Evolutionary conservation across 306 rosid species (phyloP).

Genomic region (Begonia fuchsioides): DNA sequence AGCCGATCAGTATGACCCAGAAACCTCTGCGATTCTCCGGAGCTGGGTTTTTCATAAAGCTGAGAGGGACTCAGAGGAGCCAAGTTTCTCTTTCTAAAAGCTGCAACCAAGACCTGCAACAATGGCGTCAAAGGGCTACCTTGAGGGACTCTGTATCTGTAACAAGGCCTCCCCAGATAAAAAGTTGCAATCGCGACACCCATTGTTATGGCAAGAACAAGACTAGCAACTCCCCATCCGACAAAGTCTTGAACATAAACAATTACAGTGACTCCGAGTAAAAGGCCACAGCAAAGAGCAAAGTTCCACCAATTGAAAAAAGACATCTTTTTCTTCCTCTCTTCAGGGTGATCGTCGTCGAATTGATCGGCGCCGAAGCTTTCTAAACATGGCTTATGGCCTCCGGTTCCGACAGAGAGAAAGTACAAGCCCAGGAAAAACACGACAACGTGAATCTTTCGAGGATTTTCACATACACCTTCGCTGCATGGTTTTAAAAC

Average conservation of each 20-base stretch:
- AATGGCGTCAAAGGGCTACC: not conserved
- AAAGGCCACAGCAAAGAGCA: conserved; percentile 1
- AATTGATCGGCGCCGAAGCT: conserved; percentile 92
- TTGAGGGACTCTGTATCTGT: not conserved
- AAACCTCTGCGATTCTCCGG: not conserved
- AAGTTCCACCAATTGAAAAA: conserved; percentile 87
- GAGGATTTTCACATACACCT: conserved; percentile 28
- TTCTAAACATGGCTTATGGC: conserved; percentile 71
- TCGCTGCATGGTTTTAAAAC: conserved; percentile 28
- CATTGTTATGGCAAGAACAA: not conserved
- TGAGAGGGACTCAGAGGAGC: not conserved
- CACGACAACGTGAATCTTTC: conserved; percentile 44
- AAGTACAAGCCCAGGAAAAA: conserved; percentile 61
- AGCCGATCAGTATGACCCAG: not conserved
- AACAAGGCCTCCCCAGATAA: not conserved
- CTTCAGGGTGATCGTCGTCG: conserved; percentile 48
- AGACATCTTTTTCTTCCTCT: conserved; percentile 63
- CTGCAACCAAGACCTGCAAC: conserved; percentile 2
- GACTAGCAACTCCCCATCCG: not conserved
- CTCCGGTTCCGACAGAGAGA: conserved; percentile 69
- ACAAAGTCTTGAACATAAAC: conserved; percentile 1
- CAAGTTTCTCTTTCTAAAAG: not conserved
- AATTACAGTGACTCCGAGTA: not conserved
- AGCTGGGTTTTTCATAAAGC: not conserved
- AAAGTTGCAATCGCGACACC: not conserved